Evolutionary conservation across 345 rosid genomes (phyloP).

Genomic region (Orychophragmus violaceus): DNA sequence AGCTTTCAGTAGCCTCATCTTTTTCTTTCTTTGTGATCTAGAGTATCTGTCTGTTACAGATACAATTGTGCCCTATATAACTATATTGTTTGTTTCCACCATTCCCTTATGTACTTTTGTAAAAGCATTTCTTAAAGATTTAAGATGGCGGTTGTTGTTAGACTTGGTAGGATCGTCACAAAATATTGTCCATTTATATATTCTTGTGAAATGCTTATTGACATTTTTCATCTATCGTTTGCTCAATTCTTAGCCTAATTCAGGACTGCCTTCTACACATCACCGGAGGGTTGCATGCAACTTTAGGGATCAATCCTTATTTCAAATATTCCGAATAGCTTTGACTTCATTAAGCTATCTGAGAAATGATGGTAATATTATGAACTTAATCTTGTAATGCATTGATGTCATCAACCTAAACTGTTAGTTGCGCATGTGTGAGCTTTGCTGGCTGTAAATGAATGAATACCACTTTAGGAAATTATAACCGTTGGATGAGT

Average conservation of each 20-base stretch:
- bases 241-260: conserved; percentile 51
- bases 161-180: neutral
- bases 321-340: conserved; percentile 89
- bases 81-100: conserved; percentile 1
- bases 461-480: neutral
- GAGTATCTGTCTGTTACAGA: neutral
- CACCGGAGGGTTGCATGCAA: conserved; percentile 91
- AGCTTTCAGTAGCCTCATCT: conserved; percentile 4
- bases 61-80: neutral
- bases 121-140: neutral
- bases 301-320: conserved; percentile 90
- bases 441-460: neutral
- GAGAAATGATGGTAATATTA: conserved; percentile 75
- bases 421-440: neutral
- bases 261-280: conserved; percentile 73
- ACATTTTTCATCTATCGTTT: conserved; percentile 26
- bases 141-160: neutral
- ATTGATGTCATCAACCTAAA: neutral
- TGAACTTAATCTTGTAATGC: conserved; percentile 4
- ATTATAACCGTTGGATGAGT: neutral
- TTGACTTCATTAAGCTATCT: conserved; percentile 79
- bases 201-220: conserved; percentile 14
- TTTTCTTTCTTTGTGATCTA: neutral
- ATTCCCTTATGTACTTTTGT: neutral
- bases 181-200: neutral